These are phyloP conservation scores for Scheffersomyces segobiensis DNA, from an alignment of 1,139 yeast genomes.

Conservation along the genomic window DNA sequence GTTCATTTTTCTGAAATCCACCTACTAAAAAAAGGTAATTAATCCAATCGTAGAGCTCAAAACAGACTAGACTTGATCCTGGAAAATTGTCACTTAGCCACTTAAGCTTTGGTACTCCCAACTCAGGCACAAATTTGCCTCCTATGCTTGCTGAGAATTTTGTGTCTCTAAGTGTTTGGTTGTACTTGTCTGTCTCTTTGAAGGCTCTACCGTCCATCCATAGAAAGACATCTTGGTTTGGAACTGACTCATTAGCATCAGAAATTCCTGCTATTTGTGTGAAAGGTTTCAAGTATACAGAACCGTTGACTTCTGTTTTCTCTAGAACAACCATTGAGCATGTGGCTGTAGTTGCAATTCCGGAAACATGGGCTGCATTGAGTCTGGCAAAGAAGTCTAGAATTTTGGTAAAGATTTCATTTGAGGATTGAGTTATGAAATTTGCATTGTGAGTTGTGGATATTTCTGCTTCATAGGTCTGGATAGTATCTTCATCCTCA, in stretches of 20 bases:
- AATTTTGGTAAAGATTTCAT: conserved; percentile 28
- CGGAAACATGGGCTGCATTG: not conserved
- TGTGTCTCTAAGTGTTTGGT: conserved; percentile 14
- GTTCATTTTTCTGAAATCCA: conserved; percentile 8
- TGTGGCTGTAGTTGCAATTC: conserved; percentile 45
- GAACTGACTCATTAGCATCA: not conserved
- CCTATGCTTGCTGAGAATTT: conserved; percentile 23
- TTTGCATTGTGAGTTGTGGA: conserved; percentile 13
- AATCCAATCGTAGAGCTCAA: conserved; percentile 56
- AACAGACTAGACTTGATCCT: conserved; percentile 30
- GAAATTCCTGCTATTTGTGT: conserved; percentile 6
- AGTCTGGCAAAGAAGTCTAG: conserved; percentile 1
- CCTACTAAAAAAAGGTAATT: conserved; percentile 37
- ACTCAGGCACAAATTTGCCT: conserved; percentile 52
- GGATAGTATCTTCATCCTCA: conserved; percentile 14
- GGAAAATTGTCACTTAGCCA: conserved; percentile 30
- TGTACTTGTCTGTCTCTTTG: conserved; percentile 32
- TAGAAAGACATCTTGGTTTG: conserved; percentile 44
- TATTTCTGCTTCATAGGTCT: conserved; percentile 17
- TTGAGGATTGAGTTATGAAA: conserved; percentile 43
- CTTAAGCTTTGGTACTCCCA: conserved; percentile 55
- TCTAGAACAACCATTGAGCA: conserved; percentile 52
- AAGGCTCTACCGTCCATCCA: conserved; percentile 61
- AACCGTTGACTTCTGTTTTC: conserved; percentile 9
- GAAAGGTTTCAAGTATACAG: conserved; percentile 25